These are phyloP conservation scores for Metschnikowia corniflorae DNA, from an alignment of 805 yeast species.

Conservation along the genomic window DNA sequence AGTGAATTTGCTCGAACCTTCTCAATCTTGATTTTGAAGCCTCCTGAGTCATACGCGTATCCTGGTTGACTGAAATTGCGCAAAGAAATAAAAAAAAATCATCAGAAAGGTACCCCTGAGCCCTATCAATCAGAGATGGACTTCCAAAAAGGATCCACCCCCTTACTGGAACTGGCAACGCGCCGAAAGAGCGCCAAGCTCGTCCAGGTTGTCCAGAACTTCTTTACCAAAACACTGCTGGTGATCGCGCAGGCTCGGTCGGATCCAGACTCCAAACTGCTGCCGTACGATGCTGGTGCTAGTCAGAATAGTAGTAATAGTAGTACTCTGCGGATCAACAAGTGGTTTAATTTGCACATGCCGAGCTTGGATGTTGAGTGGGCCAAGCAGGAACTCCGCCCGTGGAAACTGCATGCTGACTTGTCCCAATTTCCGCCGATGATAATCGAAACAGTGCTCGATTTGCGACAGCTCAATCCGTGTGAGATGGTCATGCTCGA, in stretches of 20 bases:
- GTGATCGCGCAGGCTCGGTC: conserved; percentile 49
- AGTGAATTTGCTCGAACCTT: too few relatives aligned
- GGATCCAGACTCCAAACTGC: conserved; percentile 17
- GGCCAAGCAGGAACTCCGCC: conserved; percentile 53
- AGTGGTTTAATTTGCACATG: conserved; percentile 63
- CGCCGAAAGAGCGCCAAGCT: conserved; percentile 31
- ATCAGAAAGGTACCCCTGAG: too few relatives aligned
- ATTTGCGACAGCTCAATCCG: conserved; percentile 53
- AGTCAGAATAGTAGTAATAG: conserved; percentile 11
- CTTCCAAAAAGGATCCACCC: background rate
- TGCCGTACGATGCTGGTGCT: conserved; percentile 8
- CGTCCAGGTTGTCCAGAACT: conserved; percentile 51
- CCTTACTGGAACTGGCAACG: conserved; percentile 4
- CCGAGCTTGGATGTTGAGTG: conserved; percentile 26
- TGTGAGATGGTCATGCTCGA: conserved; percentile 57
- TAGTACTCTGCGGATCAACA: conserved; percentile 35
- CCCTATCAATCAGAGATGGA: too few relatives aligned
- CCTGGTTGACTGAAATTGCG: too few relatives aligned
- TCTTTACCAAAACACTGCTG: conserved; percentile 61
- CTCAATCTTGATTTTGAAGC: too few relatives aligned
- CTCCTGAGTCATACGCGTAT: too few relatives aligned
- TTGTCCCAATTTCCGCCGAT: conserved; percentile 64
- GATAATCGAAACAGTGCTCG: conserved; percentile 79
- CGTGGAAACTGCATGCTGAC: conserved; percentile 54
- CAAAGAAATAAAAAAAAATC: too few relatives aligned